A percentile compares a stretch with the other conserved stretches of the same genome.
These are phyloP conservation scores for Hanseniaspora uvarum DNA, from an alignment of 1,139 yeast species.

Conservation along the genomic window DNA sequence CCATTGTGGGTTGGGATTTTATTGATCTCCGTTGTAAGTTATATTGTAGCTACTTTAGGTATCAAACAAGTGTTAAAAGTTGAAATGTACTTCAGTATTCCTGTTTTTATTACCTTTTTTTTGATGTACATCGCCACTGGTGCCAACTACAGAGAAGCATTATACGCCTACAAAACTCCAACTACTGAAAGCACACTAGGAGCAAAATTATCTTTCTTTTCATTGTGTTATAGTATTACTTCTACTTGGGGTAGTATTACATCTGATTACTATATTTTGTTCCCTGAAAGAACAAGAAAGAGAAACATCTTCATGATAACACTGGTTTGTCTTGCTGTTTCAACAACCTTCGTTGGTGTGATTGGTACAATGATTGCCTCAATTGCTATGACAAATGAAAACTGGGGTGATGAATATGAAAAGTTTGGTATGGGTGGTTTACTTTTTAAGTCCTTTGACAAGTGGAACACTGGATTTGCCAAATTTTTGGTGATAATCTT, in stretches of 20 bases:
- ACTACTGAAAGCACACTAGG: slow-evolving; percentile 43
- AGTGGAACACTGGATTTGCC: slow-evolving; percentile 73
- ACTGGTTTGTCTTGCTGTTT: slow-evolving; percentile 56
- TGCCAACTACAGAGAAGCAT: slow-evolving; percentile 36
- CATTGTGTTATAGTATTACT: slow-evolving; percentile 68
- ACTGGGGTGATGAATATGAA: slow-evolving; percentile 52
- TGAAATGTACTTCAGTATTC: slow-evolving; percentile 59
- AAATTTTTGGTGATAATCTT: slow-evolving; percentile 60
- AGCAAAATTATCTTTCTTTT: slow-evolving; percentile 62
- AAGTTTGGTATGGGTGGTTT: slow-evolving; percentile 69
- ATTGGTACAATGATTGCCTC: slow-evolving; percentile 64
- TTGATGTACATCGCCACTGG: slow-evolving; percentile 61
- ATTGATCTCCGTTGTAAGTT: slow-evolving; percentile 53
- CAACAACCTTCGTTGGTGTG: slow-evolving; percentile 70
- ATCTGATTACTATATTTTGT: slow-evolving; percentile 71
- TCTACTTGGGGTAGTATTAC: slow-evolving; percentile 88
- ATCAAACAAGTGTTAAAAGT: slow-evolving; percentile 58
- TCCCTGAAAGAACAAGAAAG: slow-evolving; percentile 65
- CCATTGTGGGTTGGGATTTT: slow-evolving; percentile 67
- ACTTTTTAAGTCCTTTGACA: slow-evolving; percentile 52
- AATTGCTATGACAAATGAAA: slow-evolving; percentile 50
- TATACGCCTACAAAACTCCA: slow-evolving; percentile 29
- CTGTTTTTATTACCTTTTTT: slow-evolving; percentile 58
- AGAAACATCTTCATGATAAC: slow-evolving; percentile 50
- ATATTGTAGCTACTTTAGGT: slow-evolving; percentile 64